phyloP scores from a whole-genome alignment of 2,329 filamentous ascomycete genomes.

The Hymenoscyphus repandus region DNA sequence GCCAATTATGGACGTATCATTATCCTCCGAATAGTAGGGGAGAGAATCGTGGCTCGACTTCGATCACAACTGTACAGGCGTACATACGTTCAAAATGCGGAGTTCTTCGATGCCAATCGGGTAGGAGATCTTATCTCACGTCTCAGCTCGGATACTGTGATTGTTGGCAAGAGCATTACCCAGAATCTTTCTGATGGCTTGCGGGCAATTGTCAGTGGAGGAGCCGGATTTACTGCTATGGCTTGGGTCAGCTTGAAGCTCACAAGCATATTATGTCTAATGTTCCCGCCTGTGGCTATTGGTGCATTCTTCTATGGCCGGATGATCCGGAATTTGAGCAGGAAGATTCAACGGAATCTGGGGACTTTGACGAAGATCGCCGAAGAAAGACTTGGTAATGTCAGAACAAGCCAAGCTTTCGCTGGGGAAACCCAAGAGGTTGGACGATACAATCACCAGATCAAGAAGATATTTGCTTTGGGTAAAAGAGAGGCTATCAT shows the following conservation, averaged over 20 bases:
- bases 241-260: constrained; percentile 90
- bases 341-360: constrained; percentile 89
- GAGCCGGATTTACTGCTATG: constrained; percentile 88
- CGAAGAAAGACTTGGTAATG: constrained; percentile 94
- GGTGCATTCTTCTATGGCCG: constrained; percentile 90
- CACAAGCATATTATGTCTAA: constrained; percentile 76
- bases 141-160: constrained; percentile 91
- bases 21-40: constrained; percentile 87
- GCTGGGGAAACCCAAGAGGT: constrained; percentile 90
- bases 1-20: constrained; percentile 95
- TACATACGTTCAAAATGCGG: constrained; percentile 95
- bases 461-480: constrained; percentile 85
- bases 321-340: constrained; percentile 80
- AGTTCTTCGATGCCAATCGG: constrained; percentile 97
- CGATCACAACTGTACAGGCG: constrained; percentile 84
- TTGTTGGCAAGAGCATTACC: constrained; percentile 97
- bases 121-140: constrained; percentile 95
- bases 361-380: constrained; percentile 94
- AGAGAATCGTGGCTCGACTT: constrained; percentile 86
- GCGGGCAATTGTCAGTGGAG: constrained; percentile 81
- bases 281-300: constrained; percentile 86
- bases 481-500: constrained; percentile 83
- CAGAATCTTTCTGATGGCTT: constrained; percentile 97
- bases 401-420: constrained; percentile 94
- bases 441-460: constrained; percentile 83